Evolutionary conservation across 495 filamentous ascomycete genomes (phyloP), one percentile per base, ranked within the genome.

Genomic region (Hypoxylon lienhwacheense): DNA sequence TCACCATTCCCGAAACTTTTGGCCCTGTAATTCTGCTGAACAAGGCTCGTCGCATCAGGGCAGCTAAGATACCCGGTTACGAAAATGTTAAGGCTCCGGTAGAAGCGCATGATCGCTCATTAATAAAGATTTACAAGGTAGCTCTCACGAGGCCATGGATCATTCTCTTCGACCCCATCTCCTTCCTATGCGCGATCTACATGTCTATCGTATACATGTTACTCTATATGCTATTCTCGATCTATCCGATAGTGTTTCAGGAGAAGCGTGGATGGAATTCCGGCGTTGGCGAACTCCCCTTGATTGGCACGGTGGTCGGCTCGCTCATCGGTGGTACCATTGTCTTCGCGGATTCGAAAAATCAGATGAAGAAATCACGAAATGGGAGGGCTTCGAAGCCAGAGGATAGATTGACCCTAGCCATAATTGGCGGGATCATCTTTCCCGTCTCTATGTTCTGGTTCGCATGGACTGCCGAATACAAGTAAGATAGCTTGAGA

Each of bases 1-100:
- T 77, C 34, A 77, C 73, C 14, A 71, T 77, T 7, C 87, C 88
- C 5, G 87, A 90, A 67, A 91, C 88, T 0, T 91, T 90, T 55
- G 81, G 44, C 7, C 62, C 70, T 16, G 76, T 81, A 20, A 71
- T 90, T 17, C 71, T 90, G 31, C 76, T 83, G 45, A 65, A 74
- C 32, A 86, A 87, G 52, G 88, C 88, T 7, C 69, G 53, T 14
- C 72, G 39, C 70, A 77, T 58, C 66, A 70, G 75, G 2, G 41
- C 53, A 28, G 61, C 66, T 7, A 54, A 55, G 10, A 70, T 76
- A 3, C 66, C 70, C 0, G 74, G 73, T 3, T 77, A 74, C 40
- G 73, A 76, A 53, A 58, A 73, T 51, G 68, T 78, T n/a, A 68
- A 69, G 42, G 73, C 75, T n/a, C 58, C 71, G 5, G 64, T 73